These are phyloP conservation scores for Scheffersomyces insectosa DNA, from an alignment of 1,139 yeast genomes.

Conservation along the genomic window DNA sequence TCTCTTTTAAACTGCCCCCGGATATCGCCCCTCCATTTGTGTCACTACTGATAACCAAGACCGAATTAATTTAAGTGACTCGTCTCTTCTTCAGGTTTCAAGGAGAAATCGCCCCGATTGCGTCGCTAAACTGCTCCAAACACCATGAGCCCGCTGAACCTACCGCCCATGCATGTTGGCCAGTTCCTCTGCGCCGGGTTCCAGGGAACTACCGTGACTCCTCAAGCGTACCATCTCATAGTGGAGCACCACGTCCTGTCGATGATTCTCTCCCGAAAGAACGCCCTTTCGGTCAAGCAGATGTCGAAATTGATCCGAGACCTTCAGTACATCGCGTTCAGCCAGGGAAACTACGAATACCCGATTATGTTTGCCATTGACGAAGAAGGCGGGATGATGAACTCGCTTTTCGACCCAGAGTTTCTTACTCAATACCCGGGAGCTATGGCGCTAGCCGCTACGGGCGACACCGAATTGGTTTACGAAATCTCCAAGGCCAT, in stretches of 20 bases:
- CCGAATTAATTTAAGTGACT: too few species aligned
- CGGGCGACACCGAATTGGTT: slow-evolving; percentile 51
- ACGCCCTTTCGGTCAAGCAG: slow-evolving; percentile 53
- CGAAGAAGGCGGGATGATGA: slow-evolving; percentile 51
- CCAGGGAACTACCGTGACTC: slow-evolving; percentile 56
- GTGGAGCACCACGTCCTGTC: slow-evolving; percentile 56
- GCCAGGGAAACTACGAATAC: slow-evolving; percentile 49
- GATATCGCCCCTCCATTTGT: neutral
- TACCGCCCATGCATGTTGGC: slow-evolving; percentile 33
- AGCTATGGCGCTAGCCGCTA: slow-evolving; percentile 65
- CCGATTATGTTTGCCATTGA: slow-evolving; percentile 47
- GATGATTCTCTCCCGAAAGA: slow-evolving; percentile 57
- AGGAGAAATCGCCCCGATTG: too few species aligned
- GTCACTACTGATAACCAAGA: too few species aligned
- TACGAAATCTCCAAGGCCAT: slow-evolving; percentile 57
- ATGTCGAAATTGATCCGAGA: slow-evolving; percentile 53
- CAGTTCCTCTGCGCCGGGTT: slow-evolving; percentile 67
- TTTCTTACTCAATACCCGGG: slow-evolving; percentile 62
- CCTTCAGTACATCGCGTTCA: slow-evolving; percentile 56
- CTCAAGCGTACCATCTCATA: slow-evolving; percentile 57
- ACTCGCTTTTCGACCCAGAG: slow-evolving; percentile 55
- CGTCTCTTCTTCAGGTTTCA: too few species aligned
- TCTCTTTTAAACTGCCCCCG: neutral
- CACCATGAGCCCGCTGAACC: slow-evolving; percentile 8
- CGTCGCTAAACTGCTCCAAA: too few species aligned